Evolutionary conservation across 73 alveolate species (phyloP).

Genomic region (Halteria grandinella): DNA sequence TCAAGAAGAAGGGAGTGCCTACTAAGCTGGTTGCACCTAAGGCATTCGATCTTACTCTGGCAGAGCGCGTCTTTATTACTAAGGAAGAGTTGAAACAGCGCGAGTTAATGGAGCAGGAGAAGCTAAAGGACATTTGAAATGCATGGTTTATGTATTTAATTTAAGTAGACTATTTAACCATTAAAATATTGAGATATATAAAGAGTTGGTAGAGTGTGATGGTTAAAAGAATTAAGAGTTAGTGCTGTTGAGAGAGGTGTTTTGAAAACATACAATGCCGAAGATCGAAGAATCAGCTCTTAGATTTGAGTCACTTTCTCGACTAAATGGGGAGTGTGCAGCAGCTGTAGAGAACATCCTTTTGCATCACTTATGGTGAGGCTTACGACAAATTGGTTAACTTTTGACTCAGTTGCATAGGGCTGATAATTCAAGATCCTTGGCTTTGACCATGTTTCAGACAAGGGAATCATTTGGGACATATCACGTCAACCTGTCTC

Average conservation of each 20-base stretch:
- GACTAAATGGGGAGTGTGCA: too few species aligned
- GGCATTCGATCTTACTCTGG: conserved; percentile 10
- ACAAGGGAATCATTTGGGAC: too few species aligned
- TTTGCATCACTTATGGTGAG: too few species aligned
- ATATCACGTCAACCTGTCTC: too few species aligned
- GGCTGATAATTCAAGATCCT: too few species aligned
- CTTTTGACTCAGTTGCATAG: too few species aligned
- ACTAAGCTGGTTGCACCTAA: conserved; percentile 2
- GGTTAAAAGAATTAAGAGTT: neutral
- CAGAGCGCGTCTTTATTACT: conserved; percentile 28
- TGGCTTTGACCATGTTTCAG: too few species aligned
- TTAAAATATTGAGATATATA: neutral
- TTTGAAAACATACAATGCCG: neutral
- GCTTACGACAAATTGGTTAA: too few species aligned
- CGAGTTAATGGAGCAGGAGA: conserved; percentile 35
- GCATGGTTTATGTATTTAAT: too few species aligned
- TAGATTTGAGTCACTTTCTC: too few species aligned
- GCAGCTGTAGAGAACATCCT: too few species aligned
- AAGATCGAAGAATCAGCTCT: too few species aligned
- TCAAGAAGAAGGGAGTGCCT: conserved; percentile 15
- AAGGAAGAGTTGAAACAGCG: conserved; percentile 15
- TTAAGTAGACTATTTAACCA: neutral
- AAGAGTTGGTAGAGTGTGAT: neutral
- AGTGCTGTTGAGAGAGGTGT: neutral
- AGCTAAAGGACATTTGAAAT: conserved; percentile 1